These are phyloP conservation scores for Penicillium pancosmium DNA, from an alignment of 495 filamentous ascomycete species.

Conservation along the genomic window DNA sequence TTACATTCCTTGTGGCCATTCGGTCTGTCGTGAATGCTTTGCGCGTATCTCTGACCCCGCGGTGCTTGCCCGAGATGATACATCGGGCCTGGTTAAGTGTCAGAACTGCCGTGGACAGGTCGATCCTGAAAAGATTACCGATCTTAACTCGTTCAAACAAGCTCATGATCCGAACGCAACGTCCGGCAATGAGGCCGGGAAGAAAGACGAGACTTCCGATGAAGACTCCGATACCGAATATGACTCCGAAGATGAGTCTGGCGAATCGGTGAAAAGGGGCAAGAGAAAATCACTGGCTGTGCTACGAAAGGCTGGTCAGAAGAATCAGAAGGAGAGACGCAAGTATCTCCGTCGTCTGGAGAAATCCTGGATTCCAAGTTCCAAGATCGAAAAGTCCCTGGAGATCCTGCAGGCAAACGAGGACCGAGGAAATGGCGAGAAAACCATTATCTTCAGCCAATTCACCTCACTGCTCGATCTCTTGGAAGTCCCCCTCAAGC, in stretches of 20 bases:
- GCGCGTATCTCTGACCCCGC: conserved; percentile 68
- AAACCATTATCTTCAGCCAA: conserved; percentile 92
- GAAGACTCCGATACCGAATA: conserved; percentile 29
- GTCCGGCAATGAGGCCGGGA: conserved; percentile 23
- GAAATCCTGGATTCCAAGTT: conserved; percentile 70
- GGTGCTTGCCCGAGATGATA: conserved; percentile 61
- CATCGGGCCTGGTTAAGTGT: conserved; percentile 61
- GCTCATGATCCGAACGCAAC: conserved; percentile 62
- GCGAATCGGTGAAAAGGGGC: conserved; percentile 35
- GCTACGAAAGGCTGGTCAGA: conserved; percentile 33
- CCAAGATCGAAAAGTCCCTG: conserved; percentile 77
- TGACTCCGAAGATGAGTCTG: conserved; percentile 41
- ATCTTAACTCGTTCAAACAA: conserved; percentile 72
- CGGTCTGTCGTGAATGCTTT: conserved; percentile 79
- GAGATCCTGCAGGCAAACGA: conserved; percentile 64
- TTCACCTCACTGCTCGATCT: conserved; percentile 91
- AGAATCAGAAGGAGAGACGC: conserved; percentile 53
- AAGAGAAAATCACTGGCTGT: conserved; percentile 59
- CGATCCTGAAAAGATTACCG: conserved; percentile 69
- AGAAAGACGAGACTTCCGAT: conserved; percentile 24
- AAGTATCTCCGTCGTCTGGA: conserved; percentile 67
- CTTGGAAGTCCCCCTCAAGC: conserved; percentile 81
- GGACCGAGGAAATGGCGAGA: conserved; percentile 55
- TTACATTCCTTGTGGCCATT: conserved; percentile 84
- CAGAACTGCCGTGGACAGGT: conserved; percentile 73